Base-by-base conservation (phyloP, 192 early-diverging fungal genomes). In the Coemansia sp. region DNA sequence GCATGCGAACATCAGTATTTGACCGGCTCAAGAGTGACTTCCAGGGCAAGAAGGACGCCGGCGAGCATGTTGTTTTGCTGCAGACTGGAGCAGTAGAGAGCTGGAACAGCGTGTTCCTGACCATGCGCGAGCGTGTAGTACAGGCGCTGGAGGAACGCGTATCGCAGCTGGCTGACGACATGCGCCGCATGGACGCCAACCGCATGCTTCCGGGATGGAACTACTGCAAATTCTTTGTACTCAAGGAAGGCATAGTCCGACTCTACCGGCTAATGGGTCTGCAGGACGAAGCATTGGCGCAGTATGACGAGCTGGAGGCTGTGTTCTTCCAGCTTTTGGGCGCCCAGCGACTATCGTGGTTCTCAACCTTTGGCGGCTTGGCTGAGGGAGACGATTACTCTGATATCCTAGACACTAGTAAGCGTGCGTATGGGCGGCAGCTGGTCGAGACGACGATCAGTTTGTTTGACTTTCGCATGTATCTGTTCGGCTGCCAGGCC, bases 161-260 rank as follows among this genome's bases (percentile, higher is more conserved):
- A 37, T 50, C 63, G 32, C 23, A 39, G 13, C 47, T 84, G 73
- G 67, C 60, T 3, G 85, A 91, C 37, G 96, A 97, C 77, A 95
- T 93, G 21, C 81, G 94, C 7, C 84, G 92, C 23, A 68, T 97
- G 50, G 98, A 99, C 55, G 88, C 92, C 32, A 96, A 98, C 75
- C 82, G 98, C 52, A 85, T 96, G 63, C 88, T 98, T 80, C 96
- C 97, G 6, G 98, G 98, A 0, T 99, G 98, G 98, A 99, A 99
- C 76, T 99, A 97, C 78, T 98, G 96, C 76, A 90, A 88, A 52
- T 98, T 95, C 75, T 99, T 99, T 74, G 89, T 98, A 49, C 74
- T 96, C 59, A 99, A 99, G 80, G 96, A 99, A 72, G 89, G 89
- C 10, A 82, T 97, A 21, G 92, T 93, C 17, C 86, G 86, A 38